These are phyloP conservation scores for Curvularia hawaiiensis DNA, from an alignment of 2,329 filamentous ascomycete species.

Conservation along the genomic window DNA sequence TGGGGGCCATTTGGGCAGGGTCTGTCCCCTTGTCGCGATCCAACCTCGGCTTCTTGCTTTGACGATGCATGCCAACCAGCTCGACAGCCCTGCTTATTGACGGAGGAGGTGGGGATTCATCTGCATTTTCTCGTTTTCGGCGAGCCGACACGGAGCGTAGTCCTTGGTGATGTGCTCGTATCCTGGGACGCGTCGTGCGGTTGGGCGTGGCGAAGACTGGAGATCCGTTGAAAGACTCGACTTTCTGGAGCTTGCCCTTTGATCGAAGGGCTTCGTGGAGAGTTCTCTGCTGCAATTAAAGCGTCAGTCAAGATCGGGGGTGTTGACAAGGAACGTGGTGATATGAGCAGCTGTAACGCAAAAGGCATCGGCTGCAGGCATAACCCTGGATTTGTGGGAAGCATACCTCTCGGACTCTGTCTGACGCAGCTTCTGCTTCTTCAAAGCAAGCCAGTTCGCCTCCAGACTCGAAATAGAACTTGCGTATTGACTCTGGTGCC, in stretches of 20 bases:
- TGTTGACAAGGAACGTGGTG: slow-evolving; percentile 10
- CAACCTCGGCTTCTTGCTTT: slow-evolving; percentile 55
- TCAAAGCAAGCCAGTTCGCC: slow-evolving; percentile 65
- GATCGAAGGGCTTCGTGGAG: slow-evolving; percentile 52
- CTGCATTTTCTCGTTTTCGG: slow-evolving; percentile 50
- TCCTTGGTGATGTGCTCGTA: slow-evolving; percentile 24
- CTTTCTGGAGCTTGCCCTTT: slow-evolving; percentile 53
- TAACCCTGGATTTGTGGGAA: slow-evolving; percentile 22
- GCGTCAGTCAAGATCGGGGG: slow-evolving; percentile 29
- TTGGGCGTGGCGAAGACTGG: slow-evolving; percentile 51
- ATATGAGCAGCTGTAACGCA: slow-evolving; percentile 20
- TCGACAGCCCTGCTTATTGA: slow-evolving; percentile 61
- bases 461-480: slow-evolving; percentile 75
- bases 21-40: slow-evolving; percentile 31
- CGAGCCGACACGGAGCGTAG: slow-evolving; percentile 37
- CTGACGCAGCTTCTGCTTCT: slow-evolving; percentile 63
- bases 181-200: slow-evolving; percentile 41
- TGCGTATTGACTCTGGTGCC: slow-evolving; percentile 78
- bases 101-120: slow-evolving; percentile 55
- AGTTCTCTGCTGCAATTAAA: slow-evolving; percentile 48
- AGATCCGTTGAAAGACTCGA: slow-evolving; percentile 47
- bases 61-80: slow-evolving; percentile 55
- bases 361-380: slow-evolving; percentile 25
- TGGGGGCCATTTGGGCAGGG: slow-evolving; percentile 20
- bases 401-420: slow-evolving; percentile 61